A percentile compares a stretch with the other conserved stretches of the same genome.
Evolutionary conservation across 352 stramenopile genomes (phyloP).

Genomic region (Phytopythium boreale): DNA sequence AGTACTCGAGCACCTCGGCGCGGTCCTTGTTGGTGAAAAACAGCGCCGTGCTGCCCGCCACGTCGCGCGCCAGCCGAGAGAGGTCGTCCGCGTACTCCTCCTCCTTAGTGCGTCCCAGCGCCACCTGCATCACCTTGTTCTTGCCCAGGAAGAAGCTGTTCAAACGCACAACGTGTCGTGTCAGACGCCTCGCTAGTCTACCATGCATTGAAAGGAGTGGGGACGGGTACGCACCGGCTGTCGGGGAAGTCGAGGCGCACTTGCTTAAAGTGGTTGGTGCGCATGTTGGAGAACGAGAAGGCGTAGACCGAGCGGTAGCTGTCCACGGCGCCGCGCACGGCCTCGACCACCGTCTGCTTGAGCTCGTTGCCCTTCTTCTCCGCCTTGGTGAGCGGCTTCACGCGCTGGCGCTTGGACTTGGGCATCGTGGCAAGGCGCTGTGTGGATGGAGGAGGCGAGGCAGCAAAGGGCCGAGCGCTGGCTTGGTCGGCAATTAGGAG

Average conservation of each 20-base stretch:
- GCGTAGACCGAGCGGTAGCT: constrained; percentile 92
- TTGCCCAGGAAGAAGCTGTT: constrained; percentile 96
- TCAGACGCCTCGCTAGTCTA: no score
- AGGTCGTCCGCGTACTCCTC: constrained; percentile 98
- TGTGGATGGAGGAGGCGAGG: neutral
- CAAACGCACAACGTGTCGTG: neutral
- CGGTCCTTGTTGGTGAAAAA: constrained; percentile 93
- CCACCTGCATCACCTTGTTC: constrained; percentile 99
- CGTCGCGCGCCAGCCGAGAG: constrained; percentile 84
- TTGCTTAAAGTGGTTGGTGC: constrained; percentile 98
- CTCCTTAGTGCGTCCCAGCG: constrained; percentile 91
- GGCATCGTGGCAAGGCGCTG: constrained; percentile 46
- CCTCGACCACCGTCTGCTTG: constrained; percentile 94
- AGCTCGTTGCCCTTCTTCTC: constrained; percentile 96
- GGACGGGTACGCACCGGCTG: constrained; percentile 52
- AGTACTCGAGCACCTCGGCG: constrained; percentile 92
- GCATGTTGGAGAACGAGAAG: constrained; percentile 99
- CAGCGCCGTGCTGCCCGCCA: constrained; percentile 93
- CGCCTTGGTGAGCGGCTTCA: constrained; percentile 92
- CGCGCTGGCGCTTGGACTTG: constrained; percentile 84
- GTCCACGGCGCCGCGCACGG: constrained; percentile 93
- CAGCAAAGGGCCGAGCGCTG: neutral
- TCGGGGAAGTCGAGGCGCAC: constrained; percentile 96
- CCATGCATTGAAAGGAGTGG: no score
- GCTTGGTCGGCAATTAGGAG: neutral